Percentiles rank a stretch among this genome's conserved stretches.
Evolutionary conservation across 345 rosid genomes (phyloP).

Genomic region (Clausena lansium): DNA sequence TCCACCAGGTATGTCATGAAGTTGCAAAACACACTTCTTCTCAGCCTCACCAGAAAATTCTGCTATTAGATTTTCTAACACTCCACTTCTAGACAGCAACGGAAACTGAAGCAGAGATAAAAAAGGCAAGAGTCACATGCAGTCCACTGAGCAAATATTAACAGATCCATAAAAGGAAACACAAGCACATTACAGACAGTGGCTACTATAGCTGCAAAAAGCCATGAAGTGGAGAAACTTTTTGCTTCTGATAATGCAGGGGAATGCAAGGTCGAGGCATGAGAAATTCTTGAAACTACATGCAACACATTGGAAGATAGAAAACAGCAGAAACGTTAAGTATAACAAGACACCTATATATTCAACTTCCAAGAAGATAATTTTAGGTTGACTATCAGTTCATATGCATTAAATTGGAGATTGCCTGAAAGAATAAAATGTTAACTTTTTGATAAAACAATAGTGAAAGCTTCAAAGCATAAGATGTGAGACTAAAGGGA

Average conservation of each 20-base stretch:
- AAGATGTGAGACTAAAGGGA: neutral
- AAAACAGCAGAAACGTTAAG: neutral
- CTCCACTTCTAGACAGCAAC: constrained; percentile 77
- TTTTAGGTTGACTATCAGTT: neutral
- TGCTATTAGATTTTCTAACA: constrained; percentile 52
- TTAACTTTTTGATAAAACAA: neutral
- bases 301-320: neutral
- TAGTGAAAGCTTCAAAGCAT: neutral
- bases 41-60: constrained; percentile 37
- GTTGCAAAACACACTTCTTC: constrained; percentile 45
- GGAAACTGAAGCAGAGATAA: constrained; percentile 62
- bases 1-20: constrained; percentile 81
- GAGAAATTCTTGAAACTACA: neutral
- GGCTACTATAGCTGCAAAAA: neutral
- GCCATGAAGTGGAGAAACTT: neutral
- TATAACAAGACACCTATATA: neutral
- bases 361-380: neutral
- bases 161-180: neutral
- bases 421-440: neutral
- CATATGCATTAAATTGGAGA: neutral
- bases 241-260: neutral
- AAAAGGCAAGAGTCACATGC: neutral
- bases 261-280: neutral
- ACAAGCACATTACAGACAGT: neutral
- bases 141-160: neutral